Conservation (phyloP, 2,329 filamentous ascomycete species). For the Cercospora sp. region DNA sequence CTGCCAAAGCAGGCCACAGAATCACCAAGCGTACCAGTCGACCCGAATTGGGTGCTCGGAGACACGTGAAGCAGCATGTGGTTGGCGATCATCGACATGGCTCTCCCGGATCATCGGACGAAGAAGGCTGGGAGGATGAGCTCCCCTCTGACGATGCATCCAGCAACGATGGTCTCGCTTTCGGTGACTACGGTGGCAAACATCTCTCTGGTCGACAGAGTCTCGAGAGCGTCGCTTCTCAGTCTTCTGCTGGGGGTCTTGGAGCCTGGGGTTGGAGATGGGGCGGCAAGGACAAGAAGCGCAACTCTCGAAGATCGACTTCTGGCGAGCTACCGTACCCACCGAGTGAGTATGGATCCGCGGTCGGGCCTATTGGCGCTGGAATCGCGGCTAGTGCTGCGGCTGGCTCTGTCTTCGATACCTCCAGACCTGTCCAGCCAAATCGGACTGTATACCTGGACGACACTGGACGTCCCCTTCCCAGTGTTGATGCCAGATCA, state of each 20-base stretch:
- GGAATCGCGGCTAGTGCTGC: conserved; percentile 48
- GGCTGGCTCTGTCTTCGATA: conserved; percentile 44
- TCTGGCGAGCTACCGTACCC: conserved; percentile 22
- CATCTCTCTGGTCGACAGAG: conserved; percentile 46
- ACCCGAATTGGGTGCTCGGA: conserved; percentile 32
- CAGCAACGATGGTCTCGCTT: conserved; percentile 62
- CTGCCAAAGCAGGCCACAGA: conserved; percentile 41
- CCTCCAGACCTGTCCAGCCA: conserved; percentile 36
- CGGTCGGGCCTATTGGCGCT: conserved; percentile 37
- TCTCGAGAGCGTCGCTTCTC: conserved; percentile 55
- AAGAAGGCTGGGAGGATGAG: conserved; percentile 61
- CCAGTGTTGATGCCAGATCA: conserved; percentile 19
- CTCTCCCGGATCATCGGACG: conserved; percentile 44
- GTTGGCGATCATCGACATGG: conserved; percentile 23
- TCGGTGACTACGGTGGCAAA: conserved; percentile 52
- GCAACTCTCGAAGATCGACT: conserved; percentile 33
- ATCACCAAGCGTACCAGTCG: conserved; percentile 32
- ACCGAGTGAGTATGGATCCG: conserved; percentile 37
- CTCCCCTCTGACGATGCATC: conserved; percentile 54
- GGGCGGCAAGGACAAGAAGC: conserved; percentile 53
- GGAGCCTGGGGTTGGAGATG: conserved; percentile 63
- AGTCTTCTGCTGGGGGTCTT: conserved; percentile 49
- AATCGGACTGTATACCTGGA: conserved; percentile 26
- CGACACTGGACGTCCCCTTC: conserved; percentile 49
- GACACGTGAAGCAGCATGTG: conserved; percentile 21